Conservation (phyloP, 2,329 filamentous ascomycete species). For the Trichoderma sp. region DNA sequence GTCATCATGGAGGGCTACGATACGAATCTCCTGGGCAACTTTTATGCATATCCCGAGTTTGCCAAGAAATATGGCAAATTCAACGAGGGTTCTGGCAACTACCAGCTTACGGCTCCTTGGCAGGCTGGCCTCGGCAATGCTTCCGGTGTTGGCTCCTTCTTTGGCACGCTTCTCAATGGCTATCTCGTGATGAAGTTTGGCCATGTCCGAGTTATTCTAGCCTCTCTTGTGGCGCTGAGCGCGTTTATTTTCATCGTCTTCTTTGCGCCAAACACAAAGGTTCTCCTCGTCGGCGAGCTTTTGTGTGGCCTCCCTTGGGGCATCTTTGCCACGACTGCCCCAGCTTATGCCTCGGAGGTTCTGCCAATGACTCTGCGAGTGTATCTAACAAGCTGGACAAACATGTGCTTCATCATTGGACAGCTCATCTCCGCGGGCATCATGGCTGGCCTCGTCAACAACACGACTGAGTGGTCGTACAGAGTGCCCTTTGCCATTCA, state of each 20-base stretch:
- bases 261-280: conserved; percentile 43
- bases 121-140: conserved; percentile 51
- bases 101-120: conserved; percentile 51
- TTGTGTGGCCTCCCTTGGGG: conserved; percentile 51
- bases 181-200: conserved; percentile 48
- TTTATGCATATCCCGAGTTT: conserved; percentile 39
- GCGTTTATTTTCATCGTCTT: conserved; percentile 51
- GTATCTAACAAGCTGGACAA: conserved; percentile 50
- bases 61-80: conserved; percentile 21
- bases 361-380: conserved; percentile 43
- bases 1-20: conserved; percentile 50
- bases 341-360: conserved; percentile 51
- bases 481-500: conserved; percentile 51
- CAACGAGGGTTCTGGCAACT: conserved; percentile 26
- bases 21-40: conserved; percentile 40
- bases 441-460: conserved; percentile 33
- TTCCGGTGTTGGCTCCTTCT: conserved; percentile 48
- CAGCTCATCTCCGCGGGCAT: conserved; percentile 46
- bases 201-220: conserved; percentile 36
- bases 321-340: conserved; percentile 47
- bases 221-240: conserved; percentile 33
- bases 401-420: conserved; percentile 51
- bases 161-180: conserved; percentile 50
- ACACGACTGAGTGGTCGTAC: conserved; percentile 47
- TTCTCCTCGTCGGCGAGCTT: conserved; percentile 47